These are phyloP conservation scores for Botrytis elliptica DNA, from an alignment of 2,329 filamentous ascomycete species.

Conservation along the genomic window DNA sequence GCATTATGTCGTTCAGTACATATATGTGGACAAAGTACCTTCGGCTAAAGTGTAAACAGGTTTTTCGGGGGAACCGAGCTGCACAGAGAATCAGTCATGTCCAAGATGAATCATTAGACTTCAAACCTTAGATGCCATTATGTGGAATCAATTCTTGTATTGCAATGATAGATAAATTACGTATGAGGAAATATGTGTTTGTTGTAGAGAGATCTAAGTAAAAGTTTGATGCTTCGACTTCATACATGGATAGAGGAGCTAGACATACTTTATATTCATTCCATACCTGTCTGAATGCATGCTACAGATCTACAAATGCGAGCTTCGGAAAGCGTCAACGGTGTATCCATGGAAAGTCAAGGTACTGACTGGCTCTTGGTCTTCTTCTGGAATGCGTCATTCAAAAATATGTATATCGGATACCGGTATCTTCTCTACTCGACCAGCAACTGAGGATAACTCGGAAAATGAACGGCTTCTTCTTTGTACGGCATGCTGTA, in stretches of 20 bases:
- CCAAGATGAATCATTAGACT: not conserved
- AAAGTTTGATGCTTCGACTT: not conserved
- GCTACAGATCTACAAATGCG: not conserved
- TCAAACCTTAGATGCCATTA: conserved; percentile 14
- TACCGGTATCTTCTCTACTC: not conserved
- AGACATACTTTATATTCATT: not conserved
- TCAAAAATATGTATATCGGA: not conserved
- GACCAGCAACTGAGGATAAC: not conserved
- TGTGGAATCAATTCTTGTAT: not conserved
- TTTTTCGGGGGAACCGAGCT: conserved; percentile 18
- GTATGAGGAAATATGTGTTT: not conserved
- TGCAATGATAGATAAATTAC: not conserved
- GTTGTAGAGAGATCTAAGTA: not conserved
- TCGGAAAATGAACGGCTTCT: not conserved
- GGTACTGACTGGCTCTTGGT: not conserved
- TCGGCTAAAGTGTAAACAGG: conserved; percentile 37
- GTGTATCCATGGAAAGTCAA: not conserved
- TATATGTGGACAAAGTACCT: conserved; percentile 22
- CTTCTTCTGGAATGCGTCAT: not conserved
- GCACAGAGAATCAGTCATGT: not conserved
- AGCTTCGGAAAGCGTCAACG: not conserved
- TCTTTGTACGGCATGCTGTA: not conserved
- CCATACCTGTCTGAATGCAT: not conserved
- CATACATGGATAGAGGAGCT: not conserved
- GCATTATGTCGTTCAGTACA: no score